Evolutionary conservation across 768 basidiomycete genomes (phyloP).

Genomic region (Pluteus cervinus): DNA sequence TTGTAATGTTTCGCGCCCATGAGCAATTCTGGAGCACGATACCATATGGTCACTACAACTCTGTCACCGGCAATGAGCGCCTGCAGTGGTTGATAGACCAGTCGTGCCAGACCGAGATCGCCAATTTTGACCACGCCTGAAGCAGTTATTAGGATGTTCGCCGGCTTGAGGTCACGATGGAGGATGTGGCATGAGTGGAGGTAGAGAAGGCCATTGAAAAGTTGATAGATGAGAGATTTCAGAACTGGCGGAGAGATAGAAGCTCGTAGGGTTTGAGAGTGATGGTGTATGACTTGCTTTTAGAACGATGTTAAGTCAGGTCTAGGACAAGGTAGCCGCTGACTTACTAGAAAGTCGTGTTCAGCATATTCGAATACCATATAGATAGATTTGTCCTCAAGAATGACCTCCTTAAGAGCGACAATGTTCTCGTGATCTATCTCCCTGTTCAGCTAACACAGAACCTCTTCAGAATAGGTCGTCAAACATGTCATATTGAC

Average conservation of each 20-base stretch:
- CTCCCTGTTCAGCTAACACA: slow-evolving; percentile 73
- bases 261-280: slow-evolving; percentile 82
- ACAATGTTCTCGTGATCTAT: slow-evolving; percentile 89
- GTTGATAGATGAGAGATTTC: slow-evolving; percentile 91
- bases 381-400: slow-evolving; percentile 98
- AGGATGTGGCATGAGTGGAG: slow-evolving; percentile 93
- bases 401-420: slow-evolving; percentile 86
- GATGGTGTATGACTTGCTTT: slow-evolving; percentile 98
- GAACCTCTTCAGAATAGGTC: slow-evolving; percentile 10
- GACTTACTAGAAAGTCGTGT: slow-evolving; percentile 89
- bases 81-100: slow-evolving; percentile 88
- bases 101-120: slow-evolving; percentile 91
- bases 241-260: slow-evolving; percentile 73
- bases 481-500: background rate
- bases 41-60: slow-evolving; percentile 99
- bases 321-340: background rate
- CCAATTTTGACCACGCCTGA: slow-evolving; percentile 93
- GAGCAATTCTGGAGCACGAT: slow-evolving; percentile 93
- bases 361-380: slow-evolving; percentile 99
- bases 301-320: slow-evolving; percentile 1
- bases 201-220: slow-evolving; percentile 90
- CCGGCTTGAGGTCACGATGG: slow-evolving; percentile 97
- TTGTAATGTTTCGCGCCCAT: slow-evolving; percentile 98
- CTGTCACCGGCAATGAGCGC: slow-evolving; percentile 92
- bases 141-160: slow-evolving; percentile 94